These are phyloP conservation scores for Protostelium mycophagum DNA, from an alignment of 78 protist genomes.

Conservation along the genomic window DNA sequence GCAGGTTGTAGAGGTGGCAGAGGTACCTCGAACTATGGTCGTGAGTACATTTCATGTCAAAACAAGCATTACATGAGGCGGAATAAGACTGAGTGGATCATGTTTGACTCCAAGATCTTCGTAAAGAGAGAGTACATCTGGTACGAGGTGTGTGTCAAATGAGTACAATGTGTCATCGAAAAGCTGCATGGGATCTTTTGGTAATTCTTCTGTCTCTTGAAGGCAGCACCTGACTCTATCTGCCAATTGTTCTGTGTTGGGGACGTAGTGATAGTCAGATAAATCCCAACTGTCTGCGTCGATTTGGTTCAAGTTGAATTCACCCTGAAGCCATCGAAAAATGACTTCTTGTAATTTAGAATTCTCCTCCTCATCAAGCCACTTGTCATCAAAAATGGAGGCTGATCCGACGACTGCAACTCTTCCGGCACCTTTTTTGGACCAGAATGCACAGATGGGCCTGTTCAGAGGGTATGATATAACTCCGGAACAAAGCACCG, in stretches of 20 bases:
- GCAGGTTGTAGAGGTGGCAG: conserved; percentile 75
- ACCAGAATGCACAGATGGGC: conserved; percentile 41
- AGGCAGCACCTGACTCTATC: conserved; percentile 44
- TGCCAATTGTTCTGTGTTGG: conserved; percentile 63
- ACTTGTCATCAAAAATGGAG: conserved; percentile 41
- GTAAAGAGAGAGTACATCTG: conserved; percentile 55
- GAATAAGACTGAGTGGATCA: conserved; percentile 76
- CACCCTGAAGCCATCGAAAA: conserved; percentile 23
- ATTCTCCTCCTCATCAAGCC: conserved; percentile 74
- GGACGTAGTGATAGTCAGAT: conserved; percentile 45
- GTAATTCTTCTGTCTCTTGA: conserved; percentile 54
- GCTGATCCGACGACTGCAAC: conserved; percentile 53
- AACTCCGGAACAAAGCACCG: conserved; percentile 68
- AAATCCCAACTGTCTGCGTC: conserved; percentile 59
- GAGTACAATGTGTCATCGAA: conserved; percentile 47
- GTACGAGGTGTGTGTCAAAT: conserved; percentile 58
- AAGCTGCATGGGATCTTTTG: conserved; percentile 51
- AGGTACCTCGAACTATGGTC: conserved; percentile 60
- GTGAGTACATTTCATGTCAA: neutral
- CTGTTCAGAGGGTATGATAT: conserved; percentile 69
- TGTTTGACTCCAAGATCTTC: conserved; percentile 51
- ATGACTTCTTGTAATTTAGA: conserved; percentile 13
- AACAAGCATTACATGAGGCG: conserved; percentile 35
- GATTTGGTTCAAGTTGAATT: conserved; percentile 16
- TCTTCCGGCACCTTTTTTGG: conserved; percentile 8